Percentiles rank a stretch among this genome's conserved stretches.
Evolutionary conservation across 129 eudicot genomes (phyloP).

Genomic region (Flaveria robusta): DNA sequence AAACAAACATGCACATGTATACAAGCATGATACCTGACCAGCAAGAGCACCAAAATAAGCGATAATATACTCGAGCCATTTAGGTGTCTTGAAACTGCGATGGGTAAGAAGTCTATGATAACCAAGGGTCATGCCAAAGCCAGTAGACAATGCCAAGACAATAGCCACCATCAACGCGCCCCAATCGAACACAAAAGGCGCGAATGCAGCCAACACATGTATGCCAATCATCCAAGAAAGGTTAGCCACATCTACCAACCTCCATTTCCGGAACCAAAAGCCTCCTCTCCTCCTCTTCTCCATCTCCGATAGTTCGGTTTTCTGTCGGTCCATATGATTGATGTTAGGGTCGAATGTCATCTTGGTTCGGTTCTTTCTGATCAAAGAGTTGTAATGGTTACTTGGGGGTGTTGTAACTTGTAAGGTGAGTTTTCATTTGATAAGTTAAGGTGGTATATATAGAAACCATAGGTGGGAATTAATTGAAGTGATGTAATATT

Average conservation of each 20-base stretch:
- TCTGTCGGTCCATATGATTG: background rate
- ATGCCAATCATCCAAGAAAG: constrained; percentile 1
- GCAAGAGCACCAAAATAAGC: background rate
- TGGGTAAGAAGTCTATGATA: constrained; percentile 8
- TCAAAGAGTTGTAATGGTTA: background rate
- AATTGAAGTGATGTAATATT: too few relatives aligned
- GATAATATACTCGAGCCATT: background rate
- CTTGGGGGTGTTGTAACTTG: background rate
- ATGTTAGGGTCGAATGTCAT: background rate
- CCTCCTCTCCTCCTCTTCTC: constrained; percentile 14
- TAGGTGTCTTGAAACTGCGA: constrained; percentile 1
- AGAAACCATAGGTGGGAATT: background rate
- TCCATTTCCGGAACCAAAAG: constrained; percentile 16
- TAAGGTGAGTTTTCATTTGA: background rate
- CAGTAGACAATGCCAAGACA: background rate
- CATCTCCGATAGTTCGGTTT: background rate
- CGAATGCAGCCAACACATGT: constrained; percentile 6
- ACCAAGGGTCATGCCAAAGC: constrained; percentile 2
- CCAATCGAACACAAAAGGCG: constrained; percentile 8
- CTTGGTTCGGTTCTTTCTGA: background rate
- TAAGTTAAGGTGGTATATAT: background rate
- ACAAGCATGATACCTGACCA: background rate
- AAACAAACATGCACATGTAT: background rate
- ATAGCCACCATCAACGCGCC: constrained; percentile 3
- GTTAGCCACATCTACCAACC: background rate